Evolutionary conservation across 1,284 basidiomycete species (phyloP).

Genomic region (Athelia psychrophila): DNA sequence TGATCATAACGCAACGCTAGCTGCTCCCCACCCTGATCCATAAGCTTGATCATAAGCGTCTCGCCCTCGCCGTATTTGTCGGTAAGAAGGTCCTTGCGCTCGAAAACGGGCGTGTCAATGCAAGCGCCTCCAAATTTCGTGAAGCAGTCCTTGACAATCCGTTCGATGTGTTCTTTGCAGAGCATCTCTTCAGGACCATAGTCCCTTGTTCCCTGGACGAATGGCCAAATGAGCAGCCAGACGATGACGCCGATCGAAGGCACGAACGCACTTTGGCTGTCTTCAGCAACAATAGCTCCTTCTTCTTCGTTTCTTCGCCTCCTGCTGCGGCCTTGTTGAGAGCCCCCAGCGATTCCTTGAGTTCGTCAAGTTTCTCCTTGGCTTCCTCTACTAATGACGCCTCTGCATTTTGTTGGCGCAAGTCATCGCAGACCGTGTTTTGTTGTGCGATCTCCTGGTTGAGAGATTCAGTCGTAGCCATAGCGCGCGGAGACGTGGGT

Average conservation of each 20-base stretch:
- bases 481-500: conserved; percentile 12
- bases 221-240: conserved; percentile 2
- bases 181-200: conserved; percentile 95
- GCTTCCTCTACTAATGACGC: conserved; percentile 52
- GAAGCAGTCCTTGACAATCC: conserved; percentile 87
- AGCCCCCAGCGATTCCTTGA: conserved; percentile 53
- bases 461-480: conserved; percentile 36
- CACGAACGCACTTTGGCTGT: conserved; percentile 68
- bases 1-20: conserved; percentile 95
- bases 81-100: conserved; percentile 92
- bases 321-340: conserved; percentile 36
- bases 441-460: conserved; percentile 51
- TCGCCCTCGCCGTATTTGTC: conserved; percentile 98
- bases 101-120: conserved; percentile 98
- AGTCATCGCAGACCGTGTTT: conserved; percentile 53
- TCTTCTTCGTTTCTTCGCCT: conserved; percentile 51
- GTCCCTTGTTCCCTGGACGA: conserved; percentile 86
- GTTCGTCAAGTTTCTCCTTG: conserved; percentile 66
- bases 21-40: conserved; percentile 98
- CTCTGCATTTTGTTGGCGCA: conserved; percentile 54
- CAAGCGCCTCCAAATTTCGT: conserved; percentile 88
- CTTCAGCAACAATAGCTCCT: conserved; percentile 69
- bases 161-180: conserved; percentile 88
- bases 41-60: conserved; percentile 97
- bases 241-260: conserved; percentile 10